Evolutionary conservation across 2,329 filamentous ascomycete genomes (phyloP), one percentile per base, ranked within the genome.

Genomic region (Fusarium pininemorale): DNA sequence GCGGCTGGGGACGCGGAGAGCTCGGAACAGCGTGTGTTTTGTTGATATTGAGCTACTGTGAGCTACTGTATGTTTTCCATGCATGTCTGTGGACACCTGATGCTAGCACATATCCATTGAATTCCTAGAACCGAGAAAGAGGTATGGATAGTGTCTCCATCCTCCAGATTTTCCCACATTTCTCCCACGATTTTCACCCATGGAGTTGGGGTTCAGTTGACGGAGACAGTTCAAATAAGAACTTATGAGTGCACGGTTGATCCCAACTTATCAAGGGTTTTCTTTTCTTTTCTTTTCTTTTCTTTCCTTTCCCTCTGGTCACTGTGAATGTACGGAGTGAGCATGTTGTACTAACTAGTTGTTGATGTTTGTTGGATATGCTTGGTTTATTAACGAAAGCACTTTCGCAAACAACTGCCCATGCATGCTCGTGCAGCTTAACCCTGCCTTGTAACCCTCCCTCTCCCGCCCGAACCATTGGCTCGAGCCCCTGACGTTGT

Each of bases 401-500:
- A 45, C 42, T 45, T 30, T 65, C 47, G 53, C 15, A 51, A 51
- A 32, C 22, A 32, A 32, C 41, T 53, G 60, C 42, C 66, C 57
- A 72, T 65, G 38, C 60, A 35, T 35, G 32, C 35, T 73, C 60
- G 41, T 61, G 62, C 60, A 72, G 14, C 51, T 70, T 32, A 26
- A 37, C 39, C 71, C 64, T 68, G 53, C 42, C 57, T 51, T 53
- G 45, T 47, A 47, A 38, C 18, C 39, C 39, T 62, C 44, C 56
- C 45, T 65, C 55, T 69, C 45, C 63, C 57, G 75, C 51, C 63
- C 57, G 76, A 78, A 78, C 75, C 62, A 70, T 70, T 78, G 76
- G 76, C 71, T 58, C 73, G 63, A 77, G 65, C 76, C 76, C 69
- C 70, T 77, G 68, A 37, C 55, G 69, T 66, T 55, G 58, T 66